Percentiles rank a stretch among this genome's conserved stretches.
phyloP scores from a whole-genome alignment of 2,329 filamentous ascomycete species.

The Colletotrichum orbiculare region DNA sequence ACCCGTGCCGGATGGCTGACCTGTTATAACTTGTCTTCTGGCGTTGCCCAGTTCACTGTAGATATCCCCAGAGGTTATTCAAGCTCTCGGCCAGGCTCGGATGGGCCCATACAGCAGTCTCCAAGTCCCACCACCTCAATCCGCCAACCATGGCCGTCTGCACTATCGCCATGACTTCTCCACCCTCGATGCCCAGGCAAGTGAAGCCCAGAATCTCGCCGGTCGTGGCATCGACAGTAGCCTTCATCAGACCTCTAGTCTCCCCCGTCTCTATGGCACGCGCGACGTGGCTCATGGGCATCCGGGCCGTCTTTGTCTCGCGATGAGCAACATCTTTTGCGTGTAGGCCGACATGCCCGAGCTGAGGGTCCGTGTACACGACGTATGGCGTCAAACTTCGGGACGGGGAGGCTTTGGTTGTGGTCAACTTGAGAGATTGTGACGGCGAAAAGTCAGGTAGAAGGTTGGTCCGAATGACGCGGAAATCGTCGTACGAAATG shows the following conservation, averaged over 20 bases:
- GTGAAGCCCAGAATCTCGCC: slow-evolving; percentile 64
- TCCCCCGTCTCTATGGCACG: slow-evolving; percentile 63
- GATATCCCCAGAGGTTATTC: slow-evolving; percentile 60
- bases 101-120: slow-evolving; percentile 61
- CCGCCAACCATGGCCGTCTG: slow-evolving; percentile 64
- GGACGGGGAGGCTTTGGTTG: slow-evolving; percentile 42
- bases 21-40: neutral
- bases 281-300: slow-evolving; percentile 64
- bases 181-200: slow-evolving; percentile 61
- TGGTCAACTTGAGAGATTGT: slow-evolving; percentile 41
- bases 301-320: slow-evolving; percentile 55
- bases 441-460: slow-evolving; percentile 42
- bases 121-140: slow-evolving; percentile 56
- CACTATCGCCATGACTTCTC: slow-evolving; percentile 64
- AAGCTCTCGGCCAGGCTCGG: slow-evolving; percentile 61
- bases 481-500: slow-evolving; percentile 66
- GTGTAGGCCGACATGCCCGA: slow-evolving; percentile 62
- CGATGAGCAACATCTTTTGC: slow-evolving; percentile 49
- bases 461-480: slow-evolving; percentile 60
- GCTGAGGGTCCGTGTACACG: slow-evolving; percentile 64
- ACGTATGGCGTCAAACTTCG: slow-evolving; percentile 57
- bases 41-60: slow-evolving; percentile 43
- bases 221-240: slow-evolving; percentile 57
- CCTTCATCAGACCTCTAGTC: slow-evolving; percentile 64
- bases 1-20: neutral